These are phyloP conservation scores for Gracilariopsis chorda DNA, from an alignment of 23 red algal species.

Conservation along the genomic window DNA sequence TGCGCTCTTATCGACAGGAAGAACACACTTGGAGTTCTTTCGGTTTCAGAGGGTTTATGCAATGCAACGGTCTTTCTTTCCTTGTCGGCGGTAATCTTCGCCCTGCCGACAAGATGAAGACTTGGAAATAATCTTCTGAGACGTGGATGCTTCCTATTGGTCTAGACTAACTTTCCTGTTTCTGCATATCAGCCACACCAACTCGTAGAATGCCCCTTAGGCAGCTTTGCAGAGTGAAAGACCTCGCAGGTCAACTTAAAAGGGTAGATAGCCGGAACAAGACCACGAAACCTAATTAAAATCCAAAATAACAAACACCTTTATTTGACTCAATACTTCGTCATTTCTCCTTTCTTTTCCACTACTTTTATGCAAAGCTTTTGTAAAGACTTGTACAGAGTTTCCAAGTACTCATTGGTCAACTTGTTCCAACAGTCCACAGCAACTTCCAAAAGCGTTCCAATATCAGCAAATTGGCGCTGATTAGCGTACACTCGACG, in stretches of 20 bases:
- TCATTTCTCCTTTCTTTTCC: not conserved
- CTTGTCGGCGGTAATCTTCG: too few relatives aligned
- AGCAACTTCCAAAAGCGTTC: not conserved
- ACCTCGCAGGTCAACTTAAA: not conserved
- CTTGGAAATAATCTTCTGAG: too few relatives aligned
- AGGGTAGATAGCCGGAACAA: not conserved
- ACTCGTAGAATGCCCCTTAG: too few relatives aligned
- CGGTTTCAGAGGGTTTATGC: too few relatives aligned
- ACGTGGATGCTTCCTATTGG: too few relatives aligned
- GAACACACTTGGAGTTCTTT: too few relatives aligned
- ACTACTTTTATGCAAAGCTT: not conserved
- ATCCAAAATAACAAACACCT: not conserved
- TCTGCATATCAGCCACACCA: too few relatives aligned
- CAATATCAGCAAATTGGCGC: not conserved
- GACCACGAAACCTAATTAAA: not conserved
- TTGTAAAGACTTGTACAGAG: not conserved
- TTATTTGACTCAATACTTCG: slow-evolving; percentile 11
- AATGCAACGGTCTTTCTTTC: too few relatives aligned
- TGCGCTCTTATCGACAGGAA: too few relatives aligned
- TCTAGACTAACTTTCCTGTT: too few relatives aligned
- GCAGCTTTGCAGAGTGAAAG: not conserved
- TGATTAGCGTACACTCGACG: not conserved
- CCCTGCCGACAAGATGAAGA: too few relatives aligned
- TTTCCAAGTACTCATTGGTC: not conserved
- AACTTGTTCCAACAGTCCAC: not conserved